Conservation (phyloP, 225 moss, liverwort and hornwort species). For the Polytrichum commune region DNA sequence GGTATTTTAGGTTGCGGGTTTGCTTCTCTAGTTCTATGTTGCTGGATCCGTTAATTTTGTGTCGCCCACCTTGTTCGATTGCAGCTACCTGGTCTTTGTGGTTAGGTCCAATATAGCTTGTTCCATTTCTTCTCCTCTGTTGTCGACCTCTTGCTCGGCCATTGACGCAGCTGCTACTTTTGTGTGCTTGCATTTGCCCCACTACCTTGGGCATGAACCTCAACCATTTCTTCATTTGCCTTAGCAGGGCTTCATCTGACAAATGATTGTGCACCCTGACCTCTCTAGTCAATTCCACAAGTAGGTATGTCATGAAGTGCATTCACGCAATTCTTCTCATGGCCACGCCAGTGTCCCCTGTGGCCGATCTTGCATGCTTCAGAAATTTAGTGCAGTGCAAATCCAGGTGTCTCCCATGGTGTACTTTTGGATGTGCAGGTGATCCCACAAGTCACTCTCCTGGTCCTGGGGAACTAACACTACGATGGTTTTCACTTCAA, state of each 20-base stretch:
- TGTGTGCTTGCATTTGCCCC: neutral
- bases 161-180: neutral
- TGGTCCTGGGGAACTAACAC: no score
- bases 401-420: neutral
- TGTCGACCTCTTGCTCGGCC: neutral
- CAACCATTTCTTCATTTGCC: neutral
- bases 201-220: neutral
- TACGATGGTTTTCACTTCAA: no score
- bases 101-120: no score
- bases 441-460: no score
- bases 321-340: neutral
- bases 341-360: neutral
- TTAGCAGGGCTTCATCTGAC: neutral
- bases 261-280: neutral
- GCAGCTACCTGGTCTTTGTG: no score
- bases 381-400: neutral
- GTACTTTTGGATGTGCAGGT: no score
- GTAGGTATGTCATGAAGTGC: neutral
- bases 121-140: no score
- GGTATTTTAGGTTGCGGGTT: no score
- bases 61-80: no score
- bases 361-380: neutral
- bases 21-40: neutral
- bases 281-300: neutral
- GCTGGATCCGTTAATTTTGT: neutral